phyloP scores from a whole-genome alignment of 2,329 filamentous ascomycete genomes.

The Paecilomyces fulvus region DNA sequence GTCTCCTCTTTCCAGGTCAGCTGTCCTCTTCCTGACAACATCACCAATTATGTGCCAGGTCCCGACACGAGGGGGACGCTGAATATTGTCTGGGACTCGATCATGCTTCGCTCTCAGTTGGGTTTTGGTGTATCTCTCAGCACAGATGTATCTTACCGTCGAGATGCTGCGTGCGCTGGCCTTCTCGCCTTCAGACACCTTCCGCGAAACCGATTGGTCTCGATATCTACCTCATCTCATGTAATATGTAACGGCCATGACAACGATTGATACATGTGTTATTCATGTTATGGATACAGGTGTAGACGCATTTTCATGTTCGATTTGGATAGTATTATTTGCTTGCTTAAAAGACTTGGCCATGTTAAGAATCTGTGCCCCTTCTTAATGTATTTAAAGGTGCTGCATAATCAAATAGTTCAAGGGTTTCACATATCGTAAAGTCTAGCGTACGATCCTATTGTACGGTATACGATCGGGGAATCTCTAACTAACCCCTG shows the following conservation, averaged over 20 bases:
- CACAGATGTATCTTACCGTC: not conserved
- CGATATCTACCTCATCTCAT: not conserved
- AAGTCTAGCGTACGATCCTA: not conserved
- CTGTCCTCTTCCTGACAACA: not conserved
- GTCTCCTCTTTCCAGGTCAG: not conserved
- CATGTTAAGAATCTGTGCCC: no score
- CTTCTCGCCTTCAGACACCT: not conserved
- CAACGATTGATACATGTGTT: not conserved
- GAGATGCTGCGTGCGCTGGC: not conserved
- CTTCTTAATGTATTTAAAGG: no score
- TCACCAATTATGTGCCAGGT: slow-evolving; percentile 8
- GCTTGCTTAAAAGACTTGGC: no score
- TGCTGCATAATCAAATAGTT: no score
- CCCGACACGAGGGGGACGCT: slow-evolving; percentile 11
- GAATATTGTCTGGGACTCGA: slow-evolving; percentile 15
- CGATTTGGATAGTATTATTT: no score
- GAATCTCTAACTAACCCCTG: not conserved
- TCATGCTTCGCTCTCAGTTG: not conserved
- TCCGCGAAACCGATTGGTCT: not conserved
- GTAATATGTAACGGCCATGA: not conserved
- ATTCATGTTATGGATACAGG: not conserved
- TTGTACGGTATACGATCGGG: not conserved
- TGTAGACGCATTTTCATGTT: no score
- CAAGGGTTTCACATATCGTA: not conserved
- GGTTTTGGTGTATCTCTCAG: not conserved